Evolutionary conservation across 1,284 basidiomycete genomes (phyloP).

Genomic region (Tilletia setariae): DNA sequence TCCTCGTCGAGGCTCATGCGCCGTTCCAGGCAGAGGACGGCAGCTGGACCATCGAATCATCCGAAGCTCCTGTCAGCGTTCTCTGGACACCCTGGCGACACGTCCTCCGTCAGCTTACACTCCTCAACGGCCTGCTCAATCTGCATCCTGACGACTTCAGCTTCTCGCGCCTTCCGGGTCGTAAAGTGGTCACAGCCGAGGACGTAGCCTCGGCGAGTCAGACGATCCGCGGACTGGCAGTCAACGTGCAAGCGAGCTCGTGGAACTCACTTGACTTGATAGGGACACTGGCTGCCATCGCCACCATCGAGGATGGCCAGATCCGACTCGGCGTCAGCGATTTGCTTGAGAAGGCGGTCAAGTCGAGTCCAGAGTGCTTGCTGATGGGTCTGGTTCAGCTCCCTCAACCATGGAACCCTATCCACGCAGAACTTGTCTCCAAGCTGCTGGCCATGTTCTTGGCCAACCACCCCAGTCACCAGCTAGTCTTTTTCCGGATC

Average conservation of each 20-base stretch:
- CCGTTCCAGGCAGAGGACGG: slow-evolving; percentile 21
- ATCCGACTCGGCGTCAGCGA: slow-evolving; percentile 43
- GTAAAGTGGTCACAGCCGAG: slow-evolving; percentile 35
- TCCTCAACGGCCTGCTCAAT: slow-evolving; percentile 81
- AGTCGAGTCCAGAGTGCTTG: slow-evolving; percentile 85
- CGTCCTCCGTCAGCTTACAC: slow-evolving; percentile 75
- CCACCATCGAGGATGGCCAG: slow-evolving; percentile 73
- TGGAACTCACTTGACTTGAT: slow-evolving; percentile 94
- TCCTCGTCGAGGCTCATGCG: slow-evolving; percentile 51
- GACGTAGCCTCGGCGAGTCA: slow-evolving; percentile 56
- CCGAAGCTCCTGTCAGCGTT: slow-evolving; percentile 2
- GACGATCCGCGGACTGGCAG: slow-evolving; percentile 78
- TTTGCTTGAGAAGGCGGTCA: slow-evolving; percentile 51
- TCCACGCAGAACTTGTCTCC: slow-evolving; percentile 78
- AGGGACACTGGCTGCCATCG: slow-evolving; percentile 78
- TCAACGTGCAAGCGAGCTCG: slow-evolving; percentile 74
- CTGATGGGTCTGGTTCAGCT: slow-evolving; percentile 89
- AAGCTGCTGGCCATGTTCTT: slow-evolving; percentile 87
- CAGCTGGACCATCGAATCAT: slow-evolving; percentile 17
- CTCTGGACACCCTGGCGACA: slow-evolving; percentile 66
- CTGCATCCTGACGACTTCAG: slow-evolving; percentile 80
- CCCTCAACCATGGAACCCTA: slow-evolving; percentile 77
- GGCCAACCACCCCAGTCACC: slow-evolving; percentile 84
- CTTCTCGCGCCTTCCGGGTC: slow-evolving; percentile 58
- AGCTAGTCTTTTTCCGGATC: slow-evolving; percentile 92